Conservation (phyloP, 2,329 filamentous ascomycete genomes). For the Hypoxylon sp. region DNA sequence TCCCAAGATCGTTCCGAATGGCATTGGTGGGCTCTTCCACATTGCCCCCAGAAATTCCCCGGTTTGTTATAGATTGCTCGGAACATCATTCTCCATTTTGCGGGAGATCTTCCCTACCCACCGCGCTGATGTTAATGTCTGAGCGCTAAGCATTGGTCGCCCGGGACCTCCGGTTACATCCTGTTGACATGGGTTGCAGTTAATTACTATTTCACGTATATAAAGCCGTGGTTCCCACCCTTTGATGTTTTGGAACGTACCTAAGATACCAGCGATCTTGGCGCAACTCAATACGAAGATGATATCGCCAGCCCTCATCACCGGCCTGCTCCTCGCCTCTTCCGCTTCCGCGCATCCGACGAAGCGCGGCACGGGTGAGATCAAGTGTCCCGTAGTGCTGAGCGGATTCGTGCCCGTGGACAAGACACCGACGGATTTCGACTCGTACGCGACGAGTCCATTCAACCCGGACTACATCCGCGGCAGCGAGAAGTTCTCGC, state of each 20-base stretch:
- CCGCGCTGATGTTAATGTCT: slow-evolving; percentile 19
- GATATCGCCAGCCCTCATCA: slow-evolving; percentile 45
- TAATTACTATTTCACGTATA: slow-evolving; percentile 19
- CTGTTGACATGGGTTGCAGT: slow-evolving; percentile 6
- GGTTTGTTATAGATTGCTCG: slow-evolving; percentile 47
- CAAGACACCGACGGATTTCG: slow-evolving; percentile 50
- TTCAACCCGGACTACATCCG: slow-evolving; percentile 54
- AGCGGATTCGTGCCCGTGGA: slow-evolving; percentile 49
- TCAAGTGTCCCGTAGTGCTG: slow-evolving; percentile 51
- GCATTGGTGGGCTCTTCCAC: slow-evolving; percentile 39
- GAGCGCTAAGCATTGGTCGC: slow-evolving; percentile 20
- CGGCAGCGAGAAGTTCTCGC: slow-evolving; percentile 50
- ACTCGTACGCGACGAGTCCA: slow-evolving; percentile 52
- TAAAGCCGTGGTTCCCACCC: slow-evolving; percentile 23
- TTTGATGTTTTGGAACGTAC: neutral
- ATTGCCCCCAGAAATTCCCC: slow-evolving; percentile 37
- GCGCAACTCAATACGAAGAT: slow-evolving; percentile 37
- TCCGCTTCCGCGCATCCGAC: slow-evolving; percentile 38
- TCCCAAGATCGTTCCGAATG: slow-evolving; percentile 42
- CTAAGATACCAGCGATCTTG: slow-evolving; percentile 7
- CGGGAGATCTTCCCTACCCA: slow-evolving; percentile 36
- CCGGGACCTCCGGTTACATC: slow-evolving; percentile 37
- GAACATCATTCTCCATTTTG: slow-evolving; percentile 47
- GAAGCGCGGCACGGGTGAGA: slow-evolving; percentile 47
- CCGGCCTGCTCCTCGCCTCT: slow-evolving; percentile 44